Evolutionary conservation across 257 asterid genomes (phyloP), one percentile per base, ranked within the genome.

Genomic region (Catharanthus roseus): DNA sequence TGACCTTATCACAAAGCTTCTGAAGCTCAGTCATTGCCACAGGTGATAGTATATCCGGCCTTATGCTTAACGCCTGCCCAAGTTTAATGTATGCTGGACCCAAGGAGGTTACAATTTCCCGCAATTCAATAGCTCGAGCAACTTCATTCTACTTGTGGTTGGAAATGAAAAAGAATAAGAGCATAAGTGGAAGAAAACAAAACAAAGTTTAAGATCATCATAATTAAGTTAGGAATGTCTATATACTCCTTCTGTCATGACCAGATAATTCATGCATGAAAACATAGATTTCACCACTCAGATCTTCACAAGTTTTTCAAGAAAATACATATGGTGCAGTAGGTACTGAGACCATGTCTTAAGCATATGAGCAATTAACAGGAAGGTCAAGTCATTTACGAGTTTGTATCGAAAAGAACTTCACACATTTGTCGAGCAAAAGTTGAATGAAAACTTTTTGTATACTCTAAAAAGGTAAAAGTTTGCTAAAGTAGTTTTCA

Each of bases 61-160:
- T 92, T 67, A 95, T 95, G 84, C 99, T 95, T 82, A 95, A 80
- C 69, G 99, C 99, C 86, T 95, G 99, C 78, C 99, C 97, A 70
- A 91, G 97, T 85, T 95, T 95, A 76, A 95, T 95, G 77, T 95
- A 95, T 73, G 99, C 99, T 73, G 99, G 99, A 60, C 99, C 99
- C 86, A 95, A 75, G 51, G 97, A 95, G 54, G 99, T 95, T 72
- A 95, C 97, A 73, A 95, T 95, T 74, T 95, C 99, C 83, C 97
- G 88, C 82, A 95, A 60, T 72, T 95, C 99, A 82, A 95, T 95
- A 61, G 97, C 99, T 72, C 99, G 87, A 65, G 97, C 89, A 24
- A 95, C 93, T 85, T 95, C 99, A 82, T 91, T 95, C 99, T 95
- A 81, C 21, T 33, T 23, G 26, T 62, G 21, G 67, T 70, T 62